Evolutionary conservation across 495 filamentous ascomycete genomes (phyloP), one percentile per base, ranked within the genome.

Genomic region (Penicillium dipodomyicola): DNA sequence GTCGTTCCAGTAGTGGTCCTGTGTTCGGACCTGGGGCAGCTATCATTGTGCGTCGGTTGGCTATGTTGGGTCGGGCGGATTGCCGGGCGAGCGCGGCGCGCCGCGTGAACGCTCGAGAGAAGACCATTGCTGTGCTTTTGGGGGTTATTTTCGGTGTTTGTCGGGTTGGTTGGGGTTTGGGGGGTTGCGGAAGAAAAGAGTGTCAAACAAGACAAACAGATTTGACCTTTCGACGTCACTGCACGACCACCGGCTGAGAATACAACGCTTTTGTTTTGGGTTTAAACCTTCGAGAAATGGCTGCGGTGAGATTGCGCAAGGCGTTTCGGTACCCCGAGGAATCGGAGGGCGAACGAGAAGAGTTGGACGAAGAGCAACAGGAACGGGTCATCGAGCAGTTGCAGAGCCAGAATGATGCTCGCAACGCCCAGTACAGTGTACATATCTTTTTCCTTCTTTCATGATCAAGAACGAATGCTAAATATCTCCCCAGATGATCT

Each of bases 1-100:
- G 84, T 59, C 92, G 85, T 63, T 87, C 84, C 79, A 92, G 83
- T 59, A 96, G 75, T 46, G 89, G 90, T 6, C 89, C 89, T 11
- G 76, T 70, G 52, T 73, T 73, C 25, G 76, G 69, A 17, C 56
- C 63, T 6, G 80, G 80, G 12, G 80, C 73, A 14, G 80, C 75
- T 46, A 80, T 80, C 42, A 80, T 56, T 23, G 70, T 80, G 56
- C 77, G 76, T 41, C 71, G 77, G n/a, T 57, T 63, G 33, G 60
- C 22, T 35, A 44, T 53, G 35, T 51, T 56, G 52, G 49, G 65
- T 30, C 48, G 44, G 19, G 45, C 51, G 17, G 61, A 45, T 3
- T 61, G 19, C 23, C 54, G 62, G 41, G 60, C 41, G 49, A 64
- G 55, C 32, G 56, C 62, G 8, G 59, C 40, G 30, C 62, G 63